Percentiles rank a stretch among this genome's conserved stretches.
Evolutionary conservation across 257 asterid species (phyloP).

Genomic region (Prunella vulgaris): DNA sequence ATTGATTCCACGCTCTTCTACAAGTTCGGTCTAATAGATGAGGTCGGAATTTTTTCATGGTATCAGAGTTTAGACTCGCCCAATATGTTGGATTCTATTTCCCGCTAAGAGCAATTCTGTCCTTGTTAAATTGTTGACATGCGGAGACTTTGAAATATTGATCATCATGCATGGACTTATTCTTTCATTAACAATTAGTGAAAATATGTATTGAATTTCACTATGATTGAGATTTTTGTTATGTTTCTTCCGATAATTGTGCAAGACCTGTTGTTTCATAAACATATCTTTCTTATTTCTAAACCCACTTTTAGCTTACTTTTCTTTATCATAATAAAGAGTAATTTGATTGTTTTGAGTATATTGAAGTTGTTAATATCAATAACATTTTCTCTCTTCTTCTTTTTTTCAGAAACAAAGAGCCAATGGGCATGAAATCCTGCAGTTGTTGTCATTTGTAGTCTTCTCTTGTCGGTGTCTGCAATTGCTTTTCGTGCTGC

Average conservation of each 20-base stretch:
- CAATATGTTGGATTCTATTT: no score
- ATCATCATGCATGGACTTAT: no score
- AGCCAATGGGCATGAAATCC: conserved; percentile 99
- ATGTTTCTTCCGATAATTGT: neutral
- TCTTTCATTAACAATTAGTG: neutral
- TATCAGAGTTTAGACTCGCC: no score
- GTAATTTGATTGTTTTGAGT: conserved; percentile 5
- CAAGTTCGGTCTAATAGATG: no score
- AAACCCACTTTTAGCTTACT: neutral
- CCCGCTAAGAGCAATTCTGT: no score
- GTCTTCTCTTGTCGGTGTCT: conserved; percentile 67
- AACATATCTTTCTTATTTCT: neutral
- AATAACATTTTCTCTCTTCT: neutral
- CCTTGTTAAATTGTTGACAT: no score
- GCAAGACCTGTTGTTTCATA: conserved; percentile 3
- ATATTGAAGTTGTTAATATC: conserved; percentile 2
- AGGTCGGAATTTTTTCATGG: no score
- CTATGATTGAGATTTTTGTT: neutral
- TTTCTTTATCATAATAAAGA: neutral
- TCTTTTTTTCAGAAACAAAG: conserved; percentile 61
- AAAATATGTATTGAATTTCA: neutral
- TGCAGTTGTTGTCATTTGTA: conserved; percentile 78
- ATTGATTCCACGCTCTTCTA: no score
- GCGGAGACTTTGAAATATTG: no score
- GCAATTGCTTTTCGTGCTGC: conserved; percentile 78